Percentiles rank a stretch among this genome's conserved stretches.
These are phyloP conservation scores for Fusarium palustre DNA, from an alignment of 2,329 filamentous ascomycete species.

Conservation along the genomic window DNA sequence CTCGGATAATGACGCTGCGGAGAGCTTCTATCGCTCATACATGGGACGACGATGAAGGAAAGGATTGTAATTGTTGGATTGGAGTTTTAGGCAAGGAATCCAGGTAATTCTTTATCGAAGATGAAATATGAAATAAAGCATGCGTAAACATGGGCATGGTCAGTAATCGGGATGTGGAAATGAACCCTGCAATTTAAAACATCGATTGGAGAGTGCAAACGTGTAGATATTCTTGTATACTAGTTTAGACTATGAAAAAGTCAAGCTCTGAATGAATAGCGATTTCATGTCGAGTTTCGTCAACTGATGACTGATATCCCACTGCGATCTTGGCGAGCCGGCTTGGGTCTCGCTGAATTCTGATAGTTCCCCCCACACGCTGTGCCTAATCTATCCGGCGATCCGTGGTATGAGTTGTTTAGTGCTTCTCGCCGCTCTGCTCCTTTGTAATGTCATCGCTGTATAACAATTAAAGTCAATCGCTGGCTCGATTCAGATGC, in stretches of 20 bases:
- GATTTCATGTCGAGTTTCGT: conserved; percentile 17
- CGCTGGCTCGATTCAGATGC: background rate
- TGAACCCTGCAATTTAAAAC: conserved; percentile 21
- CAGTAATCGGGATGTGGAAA: conserved; percentile 21
- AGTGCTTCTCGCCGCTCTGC: conserved; percentile 75
- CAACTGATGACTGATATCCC: conserved; percentile 21
- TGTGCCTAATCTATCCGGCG: conserved; percentile 37
- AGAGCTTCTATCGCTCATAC: conserved; percentile 92
- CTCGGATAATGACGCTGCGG: conserved; percentile 77
- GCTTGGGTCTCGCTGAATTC: conserved; percentile 30
- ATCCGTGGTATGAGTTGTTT: conserved; percentile 47
- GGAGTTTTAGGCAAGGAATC: conserved; percentile 45
- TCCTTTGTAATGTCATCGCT: conserved; percentile 83
- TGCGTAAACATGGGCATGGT: conserved; percentile 7
- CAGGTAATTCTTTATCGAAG: conserved; percentile 30
- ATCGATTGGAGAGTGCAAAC: conserved; percentile 40
- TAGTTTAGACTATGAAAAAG: conserved; percentile 50
- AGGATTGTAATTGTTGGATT: conserved; percentile 35
- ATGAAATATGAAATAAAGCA: conserved; percentile 24
- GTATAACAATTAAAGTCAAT: conserved; percentile 29
- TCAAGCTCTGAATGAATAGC: conserved; percentile 39
- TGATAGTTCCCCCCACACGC: conserved; percentile 35
- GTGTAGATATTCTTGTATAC: conserved; percentile 55
- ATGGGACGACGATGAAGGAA: conserved; percentile 73
- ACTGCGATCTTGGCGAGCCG: conserved; percentile 28